These are phyloP conservation scores for Lithospermum erythrorhizon DNA, from an alignment of 257 asterid genomes.

Conservation along the genomic window DNA sequence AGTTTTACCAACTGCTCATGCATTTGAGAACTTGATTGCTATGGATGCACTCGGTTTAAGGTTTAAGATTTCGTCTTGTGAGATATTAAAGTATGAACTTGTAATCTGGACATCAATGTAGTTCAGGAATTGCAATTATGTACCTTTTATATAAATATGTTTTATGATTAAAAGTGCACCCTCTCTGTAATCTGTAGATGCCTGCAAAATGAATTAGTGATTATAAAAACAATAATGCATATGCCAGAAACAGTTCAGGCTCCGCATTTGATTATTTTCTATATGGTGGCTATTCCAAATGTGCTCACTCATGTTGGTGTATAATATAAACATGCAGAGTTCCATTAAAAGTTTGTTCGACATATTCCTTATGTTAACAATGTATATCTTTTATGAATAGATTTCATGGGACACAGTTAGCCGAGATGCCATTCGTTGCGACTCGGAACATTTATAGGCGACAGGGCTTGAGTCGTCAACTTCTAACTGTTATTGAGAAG, in stretches of 20 bases:
- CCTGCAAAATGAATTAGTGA: neutral
- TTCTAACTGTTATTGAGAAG: conserved; percentile 56
- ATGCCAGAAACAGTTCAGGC: neutral
- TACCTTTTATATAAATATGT: no score
- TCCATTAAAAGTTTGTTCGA: conserved; percentile 4
- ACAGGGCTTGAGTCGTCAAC: conserved; percentile 86
- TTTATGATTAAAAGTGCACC: neutral
- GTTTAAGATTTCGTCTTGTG: neutral
- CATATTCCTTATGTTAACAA: conserved; percentile 1
- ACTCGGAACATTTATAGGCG: conserved; percentile 70
- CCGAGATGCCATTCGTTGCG: conserved; percentile 98
- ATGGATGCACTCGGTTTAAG: neutral
- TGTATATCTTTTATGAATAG: conserved; percentile 25
- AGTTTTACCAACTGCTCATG: neutral
- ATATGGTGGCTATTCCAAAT: neutral
- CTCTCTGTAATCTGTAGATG: neutral
- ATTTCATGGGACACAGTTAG: conserved; percentile 72
- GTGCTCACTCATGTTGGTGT: neutral
- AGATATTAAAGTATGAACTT: neutral
- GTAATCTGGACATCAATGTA: neutral
- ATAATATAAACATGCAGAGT: neutral
- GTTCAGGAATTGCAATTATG: neutral
- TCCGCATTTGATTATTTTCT: neutral
- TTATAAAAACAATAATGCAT: no score
- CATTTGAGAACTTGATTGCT: neutral